Conservation (phyloP, 805 yeast species). For the Ogataea pilisensis region DNA sequence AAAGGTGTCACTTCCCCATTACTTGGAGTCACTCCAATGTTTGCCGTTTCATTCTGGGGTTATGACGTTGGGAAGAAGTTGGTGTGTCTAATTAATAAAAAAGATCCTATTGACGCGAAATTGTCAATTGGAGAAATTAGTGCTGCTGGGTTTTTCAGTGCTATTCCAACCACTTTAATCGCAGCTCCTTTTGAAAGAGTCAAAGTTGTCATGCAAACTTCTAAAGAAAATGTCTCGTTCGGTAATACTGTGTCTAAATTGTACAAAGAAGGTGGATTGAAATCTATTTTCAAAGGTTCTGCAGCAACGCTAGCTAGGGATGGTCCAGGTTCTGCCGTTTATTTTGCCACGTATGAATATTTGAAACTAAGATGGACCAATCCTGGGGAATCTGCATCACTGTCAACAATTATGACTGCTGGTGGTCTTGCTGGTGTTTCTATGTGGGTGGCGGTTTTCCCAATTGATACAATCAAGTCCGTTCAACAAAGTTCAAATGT, state of each 20-base stretch:
- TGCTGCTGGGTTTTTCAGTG: constrained; percentile 91
- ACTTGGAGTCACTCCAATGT: constrained; percentile 97
- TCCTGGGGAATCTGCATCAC: constrained; percentile 52
- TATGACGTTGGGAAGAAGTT: constrained; percentile 87
- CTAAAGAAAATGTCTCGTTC: constrained; percentile 44
- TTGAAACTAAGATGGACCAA: constrained; percentile 60
- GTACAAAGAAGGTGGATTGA: constrained; percentile 74
- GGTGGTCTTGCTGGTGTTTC: constrained; percentile 97
- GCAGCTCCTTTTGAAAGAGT: constrained; percentile 98
- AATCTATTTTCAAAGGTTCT: constrained; percentile 87
- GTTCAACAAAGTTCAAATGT: constrained; percentile 65
- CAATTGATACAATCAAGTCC: constrained; percentile 90
- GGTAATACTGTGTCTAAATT: constrained; percentile 61
- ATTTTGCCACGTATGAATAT: constrained; percentile 90
- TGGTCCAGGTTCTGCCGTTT: constrained; percentile 95
- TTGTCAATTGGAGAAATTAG: constrained; percentile 70
- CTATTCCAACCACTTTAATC: constrained; percentile 89
- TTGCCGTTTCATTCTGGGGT: constrained; percentile 98
- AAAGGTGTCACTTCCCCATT: constrained; percentile 94
- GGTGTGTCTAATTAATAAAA: constrained; percentile 44
- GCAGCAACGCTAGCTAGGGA: constrained; percentile 91
- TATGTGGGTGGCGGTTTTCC: constrained; percentile 97
- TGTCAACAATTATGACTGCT: constrained; percentile 75
- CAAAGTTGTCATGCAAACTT: constrained; percentile 83
- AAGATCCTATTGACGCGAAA: constrained; percentile 28